Conservation (phyloP, 495 filamentous ascomycete genomes). For the Daldinia vernicosa region DNA sequence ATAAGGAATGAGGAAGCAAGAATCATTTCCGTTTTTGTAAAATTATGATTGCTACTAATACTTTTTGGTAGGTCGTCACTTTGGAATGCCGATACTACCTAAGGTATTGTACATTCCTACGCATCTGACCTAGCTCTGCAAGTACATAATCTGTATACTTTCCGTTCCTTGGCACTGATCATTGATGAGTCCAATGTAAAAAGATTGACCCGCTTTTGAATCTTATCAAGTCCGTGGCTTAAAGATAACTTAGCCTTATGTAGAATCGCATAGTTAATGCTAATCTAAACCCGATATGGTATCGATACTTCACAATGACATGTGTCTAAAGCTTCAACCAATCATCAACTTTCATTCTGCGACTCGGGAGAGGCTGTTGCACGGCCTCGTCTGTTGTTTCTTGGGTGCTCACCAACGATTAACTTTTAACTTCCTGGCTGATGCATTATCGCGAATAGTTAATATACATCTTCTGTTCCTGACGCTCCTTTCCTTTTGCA, state of each 20-base stretch:
- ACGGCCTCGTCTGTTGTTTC: constrained; percentile 31
- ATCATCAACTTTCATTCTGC: constrained; percentile 19
- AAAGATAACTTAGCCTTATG: not conserved
- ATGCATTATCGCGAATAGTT: constrained; percentile 13
- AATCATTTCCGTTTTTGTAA: not conserved
- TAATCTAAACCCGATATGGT: constrained; percentile 26
- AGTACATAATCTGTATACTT: not conserved
- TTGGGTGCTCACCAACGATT: constrained; percentile 13
- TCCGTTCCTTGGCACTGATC: not conserved
- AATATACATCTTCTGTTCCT: not conserved
- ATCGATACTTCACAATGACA: constrained; percentile 28
- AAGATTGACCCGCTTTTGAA: constrained; percentile 19
- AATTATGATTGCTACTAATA: not conserved
- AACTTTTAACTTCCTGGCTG: constrained; percentile 6
- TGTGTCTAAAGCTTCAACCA: constrained; percentile 35
- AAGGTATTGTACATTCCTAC: not conserved
- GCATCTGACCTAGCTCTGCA: not conserved
- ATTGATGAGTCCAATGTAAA: not conserved
- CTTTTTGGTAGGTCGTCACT: not conserved
- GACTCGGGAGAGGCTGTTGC: constrained; percentile 37
- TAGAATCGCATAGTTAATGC: not conserved
- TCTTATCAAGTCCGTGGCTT: constrained; percentile 13
- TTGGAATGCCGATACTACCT: not conserved
- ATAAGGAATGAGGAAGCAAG: not conserved
- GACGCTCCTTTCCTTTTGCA: not conserved